Evolutionary conservation across 331 rosid genomes (phyloP).

Genomic region (Cydonia oblonga): DNA sequence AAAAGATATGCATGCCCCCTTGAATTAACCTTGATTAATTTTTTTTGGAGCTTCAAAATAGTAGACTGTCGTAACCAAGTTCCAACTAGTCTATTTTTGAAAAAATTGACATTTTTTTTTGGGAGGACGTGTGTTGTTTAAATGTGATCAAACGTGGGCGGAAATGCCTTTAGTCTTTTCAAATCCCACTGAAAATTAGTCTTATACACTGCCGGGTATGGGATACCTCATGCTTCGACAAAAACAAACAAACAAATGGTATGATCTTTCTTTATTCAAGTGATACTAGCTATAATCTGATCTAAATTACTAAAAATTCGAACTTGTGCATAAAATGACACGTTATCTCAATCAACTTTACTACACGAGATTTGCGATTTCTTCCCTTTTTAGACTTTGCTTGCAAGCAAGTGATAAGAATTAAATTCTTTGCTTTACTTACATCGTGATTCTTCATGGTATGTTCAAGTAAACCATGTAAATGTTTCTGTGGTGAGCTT

Average conservation of each 20-base stretch:
- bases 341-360: not conserved
- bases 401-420: not conserved
- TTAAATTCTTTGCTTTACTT: not conserved
- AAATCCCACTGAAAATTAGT: no score
- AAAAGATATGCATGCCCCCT: not conserved
- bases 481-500: not conserved
- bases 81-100: no score
- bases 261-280: no score
- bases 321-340: not conserved
- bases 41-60: no score
- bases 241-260: no score
- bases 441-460: not conserved
- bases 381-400: not conserved
- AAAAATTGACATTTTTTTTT: no score
- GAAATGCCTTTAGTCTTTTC: not conserved
- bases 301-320: accelerated
- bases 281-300: no score
- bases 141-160: accelerated
- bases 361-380: not conserved
- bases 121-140: not conserved
- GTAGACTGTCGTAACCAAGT: no score
- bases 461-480: not conserved
- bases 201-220: no score
- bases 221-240: no score
- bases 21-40: no score